A percentile compares a stretch with the other conserved stretches of the same genome.
Evolutionary conservation across 2,329 filamentous ascomycete species (phyloP).

Genomic region (Teratosphaeriaceae sp.): DNA sequence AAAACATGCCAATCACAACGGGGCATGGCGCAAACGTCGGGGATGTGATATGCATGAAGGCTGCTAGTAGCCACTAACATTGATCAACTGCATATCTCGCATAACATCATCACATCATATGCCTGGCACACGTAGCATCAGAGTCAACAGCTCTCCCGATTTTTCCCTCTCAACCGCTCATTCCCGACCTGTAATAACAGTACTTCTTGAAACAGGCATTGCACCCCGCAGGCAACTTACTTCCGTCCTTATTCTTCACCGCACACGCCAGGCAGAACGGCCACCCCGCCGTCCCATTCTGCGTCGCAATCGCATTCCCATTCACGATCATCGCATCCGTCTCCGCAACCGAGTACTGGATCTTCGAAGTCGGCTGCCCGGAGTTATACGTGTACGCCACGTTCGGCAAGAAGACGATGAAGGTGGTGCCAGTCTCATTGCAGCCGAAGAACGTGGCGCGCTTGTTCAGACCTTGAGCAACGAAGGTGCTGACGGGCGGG

Average conservation of each 20-base stretch:
- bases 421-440: constrained; percentile 1
- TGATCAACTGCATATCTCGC: too few species aligned
- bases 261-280: constrained; percentile 2
- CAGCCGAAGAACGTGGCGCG: constrained; percentile 5
- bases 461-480: not conserved
- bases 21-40: too few species aligned
- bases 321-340: not conserved
- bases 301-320: not conserved
- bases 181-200: constrained; percentile 16
- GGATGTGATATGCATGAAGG: too few species aligned
- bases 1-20: too few species aligned
- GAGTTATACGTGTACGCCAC: not conserved
- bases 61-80: too few species aligned
- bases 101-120: not conserved
- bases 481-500: not conserved
- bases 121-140: not conserved
- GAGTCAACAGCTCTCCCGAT: not conserved
- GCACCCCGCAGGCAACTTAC: not conserved
- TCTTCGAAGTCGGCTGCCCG: not conserved
- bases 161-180: constrained; percentile 1
- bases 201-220: not conserved
- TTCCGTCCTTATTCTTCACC: not conserved
- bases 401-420: constrained; percentile 4
- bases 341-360: not conserved
- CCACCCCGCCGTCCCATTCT: not conserved